A percentile compares a stretch with the other conserved stretches of the same genome.
phyloP scores from a whole-genome alignment of 768 basidiomycete species.

The Leccinum disarticulatum region DNA sequence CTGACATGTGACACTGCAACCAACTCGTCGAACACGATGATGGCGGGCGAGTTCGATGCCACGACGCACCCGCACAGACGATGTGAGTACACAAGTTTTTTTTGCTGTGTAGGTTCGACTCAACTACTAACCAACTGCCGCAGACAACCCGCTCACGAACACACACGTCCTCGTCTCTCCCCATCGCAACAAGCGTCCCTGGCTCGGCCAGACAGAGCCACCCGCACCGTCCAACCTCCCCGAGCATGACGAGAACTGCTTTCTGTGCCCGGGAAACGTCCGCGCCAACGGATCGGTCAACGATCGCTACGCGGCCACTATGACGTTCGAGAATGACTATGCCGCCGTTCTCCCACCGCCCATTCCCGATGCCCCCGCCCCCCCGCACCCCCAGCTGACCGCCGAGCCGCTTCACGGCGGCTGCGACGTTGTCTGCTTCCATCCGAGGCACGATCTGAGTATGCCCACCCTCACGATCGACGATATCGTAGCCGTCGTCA shows the following conservation, averaged over 20 bases:
- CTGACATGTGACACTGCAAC: constrained; percentile 22
- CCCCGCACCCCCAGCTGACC: constrained; percentile 60
- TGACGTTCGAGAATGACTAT: constrained; percentile 80
- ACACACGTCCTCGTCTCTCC: constrained; percentile 84
- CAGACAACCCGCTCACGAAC: constrained; percentile 79
- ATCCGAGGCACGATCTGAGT: constrained; percentile 83
- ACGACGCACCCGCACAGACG: constrained; percentile 68
- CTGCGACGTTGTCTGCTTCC: constrained; percentile 89
- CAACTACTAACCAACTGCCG: background rate
- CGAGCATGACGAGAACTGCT: constrained; percentile 70
- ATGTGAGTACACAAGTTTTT: constrained; percentile 41
- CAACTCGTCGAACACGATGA: constrained; percentile 12
- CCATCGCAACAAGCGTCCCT: constrained; percentile 87
- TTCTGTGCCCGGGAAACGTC: constrained; percentile 84
- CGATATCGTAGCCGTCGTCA: constrained; percentile 65
- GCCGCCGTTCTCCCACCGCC: constrained; percentile 73
- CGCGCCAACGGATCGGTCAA: constrained; percentile 73
- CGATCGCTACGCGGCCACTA: constrained; percentile 64
- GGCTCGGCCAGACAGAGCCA: constrained; percentile 84
- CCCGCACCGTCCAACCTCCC: constrained; percentile 54
- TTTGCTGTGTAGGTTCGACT: background rate
- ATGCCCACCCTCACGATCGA: constrained; percentile 59
- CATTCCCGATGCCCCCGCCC: constrained; percentile 48
- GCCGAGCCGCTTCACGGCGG: constrained; percentile 71
- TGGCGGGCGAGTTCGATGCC: constrained; percentile 50